Conservation (phyloP, 139 green algal genomes). For the Eudorina sp. region DNA sequence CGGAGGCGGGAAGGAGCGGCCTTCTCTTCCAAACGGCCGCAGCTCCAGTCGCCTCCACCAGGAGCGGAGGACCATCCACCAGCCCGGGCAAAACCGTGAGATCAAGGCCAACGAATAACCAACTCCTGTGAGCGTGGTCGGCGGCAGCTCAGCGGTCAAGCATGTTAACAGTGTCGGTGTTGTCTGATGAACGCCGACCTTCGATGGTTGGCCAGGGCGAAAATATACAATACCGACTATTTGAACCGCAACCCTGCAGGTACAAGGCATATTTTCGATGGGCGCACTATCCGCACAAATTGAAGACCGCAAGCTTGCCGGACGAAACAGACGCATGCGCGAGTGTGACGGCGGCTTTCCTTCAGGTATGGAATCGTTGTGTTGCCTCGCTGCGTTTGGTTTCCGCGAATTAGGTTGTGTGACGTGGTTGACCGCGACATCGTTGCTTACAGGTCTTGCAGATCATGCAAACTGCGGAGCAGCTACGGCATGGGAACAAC, state of each 20-base stretch:
- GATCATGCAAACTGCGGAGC: constrained; percentile 84
- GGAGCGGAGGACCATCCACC: not conserved
- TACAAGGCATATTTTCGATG: constrained; percentile 95
- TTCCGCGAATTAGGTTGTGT: too few relatives aligned
- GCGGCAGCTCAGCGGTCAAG: not conserved
- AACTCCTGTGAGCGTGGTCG: constrained; percentile 84
- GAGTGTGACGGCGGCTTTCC: constrained; percentile 93
- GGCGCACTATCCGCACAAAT: constrained; percentile 84
- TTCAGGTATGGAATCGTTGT: constrained; percentile 72
- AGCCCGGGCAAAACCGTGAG: constrained; percentile 49
- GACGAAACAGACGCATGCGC: constrained; percentile 92
- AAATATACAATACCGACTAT: not conserved
- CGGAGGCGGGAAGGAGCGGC: constrained; percentile 25
- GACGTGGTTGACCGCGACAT: not conserved
- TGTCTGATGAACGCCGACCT: too few relatives aligned
- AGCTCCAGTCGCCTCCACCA: not conserved
- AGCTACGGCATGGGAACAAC: constrained; percentile 22
- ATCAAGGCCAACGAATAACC: constrained; percentile 93
- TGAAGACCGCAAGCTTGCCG: constrained; percentile 67
- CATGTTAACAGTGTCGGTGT: constrained; percentile 9
- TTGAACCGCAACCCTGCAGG: constrained; percentile 53
- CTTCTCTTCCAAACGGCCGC: not conserved
- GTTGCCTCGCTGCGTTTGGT: not conserved
- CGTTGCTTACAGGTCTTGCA: constrained; percentile 78
- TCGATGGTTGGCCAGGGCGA: not conserved